phyloP scores from a whole-genome alignment of 1,284 basidiomycete species.

The Malassezia sympodialis region DNA sequence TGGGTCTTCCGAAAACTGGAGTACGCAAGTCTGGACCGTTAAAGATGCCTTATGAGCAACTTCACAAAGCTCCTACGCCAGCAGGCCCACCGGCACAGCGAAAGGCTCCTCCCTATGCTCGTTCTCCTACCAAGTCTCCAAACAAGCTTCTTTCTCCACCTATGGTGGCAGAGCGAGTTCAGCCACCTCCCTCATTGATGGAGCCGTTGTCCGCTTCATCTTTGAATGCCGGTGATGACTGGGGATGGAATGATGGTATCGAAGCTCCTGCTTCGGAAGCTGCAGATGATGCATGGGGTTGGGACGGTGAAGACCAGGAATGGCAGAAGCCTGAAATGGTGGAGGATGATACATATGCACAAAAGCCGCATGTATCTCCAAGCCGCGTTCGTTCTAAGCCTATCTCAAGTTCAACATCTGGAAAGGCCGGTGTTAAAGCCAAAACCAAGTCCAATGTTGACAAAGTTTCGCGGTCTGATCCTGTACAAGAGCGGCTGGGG shows the following conservation, averaged over 20 bases:
- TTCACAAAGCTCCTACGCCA: not conserved
- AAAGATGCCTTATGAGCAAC: not conserved
- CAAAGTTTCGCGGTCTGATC: conserved; percentile 17
- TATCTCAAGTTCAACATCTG: not conserved
- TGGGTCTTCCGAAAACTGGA: not conserved
- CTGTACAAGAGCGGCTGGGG: conserved; percentile 27
- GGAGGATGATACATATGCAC: conserved; percentile 1
- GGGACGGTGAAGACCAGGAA: not conserved
- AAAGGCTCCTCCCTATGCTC: not conserved
- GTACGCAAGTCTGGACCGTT: not conserved
- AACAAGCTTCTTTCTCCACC: not conserved
- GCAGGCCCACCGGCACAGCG: not conserved
- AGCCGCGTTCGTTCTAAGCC: not conserved
- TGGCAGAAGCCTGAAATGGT: not conserved
- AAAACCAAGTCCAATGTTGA: not conserved
- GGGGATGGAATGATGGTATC: not conserved
- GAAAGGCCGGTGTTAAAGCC: not conserved
- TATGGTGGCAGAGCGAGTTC: not conserved
- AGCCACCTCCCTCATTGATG: not conserved
- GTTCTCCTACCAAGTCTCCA: not conserved
- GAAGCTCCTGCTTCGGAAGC: not conserved
- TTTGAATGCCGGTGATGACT: not conserved
- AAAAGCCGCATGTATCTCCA: conserved; percentile 1
- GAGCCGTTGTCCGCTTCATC: not conserved
- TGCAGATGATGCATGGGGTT: conserved; percentile 5